A percentile compares a stretch with the other conserved stretches of the same genome.
These are phyloP conservation scores for Ophiocordyceps australis DNA, from an alignment of 2,329 filamentous ascomycete species.

Conservation along the genomic window DNA sequence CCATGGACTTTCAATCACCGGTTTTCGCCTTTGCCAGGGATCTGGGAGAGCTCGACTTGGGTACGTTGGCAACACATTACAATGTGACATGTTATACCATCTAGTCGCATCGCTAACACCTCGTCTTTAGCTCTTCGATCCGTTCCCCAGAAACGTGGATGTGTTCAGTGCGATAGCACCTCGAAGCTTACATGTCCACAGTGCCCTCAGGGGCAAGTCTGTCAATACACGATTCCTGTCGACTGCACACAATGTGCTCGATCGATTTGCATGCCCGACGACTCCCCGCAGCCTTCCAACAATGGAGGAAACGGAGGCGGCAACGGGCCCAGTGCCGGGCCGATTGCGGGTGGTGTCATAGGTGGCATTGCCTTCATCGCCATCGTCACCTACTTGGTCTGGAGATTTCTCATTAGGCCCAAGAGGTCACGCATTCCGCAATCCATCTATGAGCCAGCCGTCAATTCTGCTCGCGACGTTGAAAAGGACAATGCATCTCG, in stretches of 20 bases:
- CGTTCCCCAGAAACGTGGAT: conserved; percentile 20
- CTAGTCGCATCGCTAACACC: no score
- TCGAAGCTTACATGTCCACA: conserved; percentile 23
- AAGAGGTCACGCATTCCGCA: conserved; percentile 44
- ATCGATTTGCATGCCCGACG: conserved; percentile 23
- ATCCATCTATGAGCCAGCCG: conserved; percentile 37
- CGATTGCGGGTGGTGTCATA: conserved; percentile 81
- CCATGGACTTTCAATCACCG: no score
- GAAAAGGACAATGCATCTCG: conserved; percentile 26
- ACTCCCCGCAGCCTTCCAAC: conserved; percentile 3
- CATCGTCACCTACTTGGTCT: conserved; percentile 63
- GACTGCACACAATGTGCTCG: conserved; percentile 27
- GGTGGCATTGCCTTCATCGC: conserved; percentile 64
- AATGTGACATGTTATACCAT: no score
- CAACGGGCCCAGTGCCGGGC: conserved; percentile 51
- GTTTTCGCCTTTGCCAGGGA: conserved; percentile 7
- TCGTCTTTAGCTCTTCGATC: conserved; percentile 17
- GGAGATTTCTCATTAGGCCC: conserved; percentile 73
- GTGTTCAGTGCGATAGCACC: conserved; percentile 25
- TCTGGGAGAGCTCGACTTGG: conserved; percentile 13
- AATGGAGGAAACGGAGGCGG: conserved; percentile 5
- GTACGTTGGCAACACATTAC: no score
- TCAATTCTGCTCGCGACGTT: conserved; percentile 20
- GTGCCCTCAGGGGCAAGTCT: conserved; percentile 22
- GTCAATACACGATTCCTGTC: conserved; percentile 24